Conservation (phyloP, 2,329 filamentous ascomycete species). For the Fusarium abutilonis region DNA sequence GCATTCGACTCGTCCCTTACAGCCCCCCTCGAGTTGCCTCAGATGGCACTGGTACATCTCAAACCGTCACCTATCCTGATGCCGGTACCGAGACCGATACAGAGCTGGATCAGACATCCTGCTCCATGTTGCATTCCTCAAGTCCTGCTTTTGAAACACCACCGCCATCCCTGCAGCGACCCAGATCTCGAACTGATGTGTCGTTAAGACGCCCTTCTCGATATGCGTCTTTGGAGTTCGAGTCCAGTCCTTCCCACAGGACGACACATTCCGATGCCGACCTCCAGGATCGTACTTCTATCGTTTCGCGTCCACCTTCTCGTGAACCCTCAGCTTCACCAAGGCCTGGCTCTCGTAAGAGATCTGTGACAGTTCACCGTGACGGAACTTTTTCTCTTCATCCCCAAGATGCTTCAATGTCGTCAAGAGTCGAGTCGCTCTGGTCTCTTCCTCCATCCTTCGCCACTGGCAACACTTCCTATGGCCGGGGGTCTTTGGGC, state of each 20-base stretch:
- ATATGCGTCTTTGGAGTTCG: conserved; percentile 32
- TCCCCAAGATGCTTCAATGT: conserved; percentile 47
- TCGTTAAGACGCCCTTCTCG: conserved; percentile 30
- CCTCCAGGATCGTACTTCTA: conserved; percentile 29
- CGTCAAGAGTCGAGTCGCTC: conserved; percentile 47
- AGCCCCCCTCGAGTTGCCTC: conserved; percentile 51
- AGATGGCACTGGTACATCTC: conserved; percentile 44
- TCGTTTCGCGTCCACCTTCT: conserved; percentile 34
- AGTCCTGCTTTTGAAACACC: conserved; percentile 41
- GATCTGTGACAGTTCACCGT: conserved; percentile 61
- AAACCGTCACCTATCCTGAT: conserved; percentile 42
- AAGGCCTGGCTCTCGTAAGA: conserved; percentile 46
- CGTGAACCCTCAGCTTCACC: conserved; percentile 42
- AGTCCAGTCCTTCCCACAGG: conserved; percentile 36
- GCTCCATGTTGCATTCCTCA: conserved; percentile 34
- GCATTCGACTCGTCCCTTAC: conserved; percentile 54
- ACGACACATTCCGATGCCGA: conserved; percentile 36
- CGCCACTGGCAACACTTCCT: conserved; percentile 59
- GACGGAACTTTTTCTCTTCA: conserved; percentile 69
- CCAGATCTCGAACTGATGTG: conserved; percentile 29
- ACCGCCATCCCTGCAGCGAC: conserved; percentile 38
- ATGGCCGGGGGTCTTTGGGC: conserved; percentile 59
- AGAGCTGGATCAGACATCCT: conserved; percentile 26
- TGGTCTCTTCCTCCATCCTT: conserved; percentile 57
- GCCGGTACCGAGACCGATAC: conserved; percentile 38